Evolutionary conservation across 495 filamentous ascomycete genomes (phyloP), one percentile per base, ranked within the genome.

Genomic region (Podospora appendiculata): DNA sequence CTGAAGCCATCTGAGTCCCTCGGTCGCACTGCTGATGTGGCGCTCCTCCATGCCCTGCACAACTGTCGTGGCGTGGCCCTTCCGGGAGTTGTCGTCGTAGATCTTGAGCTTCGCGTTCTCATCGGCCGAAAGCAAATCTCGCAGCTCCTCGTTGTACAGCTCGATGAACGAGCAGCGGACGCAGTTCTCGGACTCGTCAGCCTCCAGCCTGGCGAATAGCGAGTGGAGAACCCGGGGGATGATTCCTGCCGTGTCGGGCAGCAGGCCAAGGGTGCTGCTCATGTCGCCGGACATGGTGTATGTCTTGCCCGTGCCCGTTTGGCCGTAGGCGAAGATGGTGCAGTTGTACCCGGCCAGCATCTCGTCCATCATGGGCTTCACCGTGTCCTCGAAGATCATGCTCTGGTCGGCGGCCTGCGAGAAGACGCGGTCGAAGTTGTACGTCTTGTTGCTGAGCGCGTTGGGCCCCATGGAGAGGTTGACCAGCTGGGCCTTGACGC

Each of bases 281-380:
- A 98, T 96, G 62, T 98, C 91, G 35, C 93, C 93, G 4, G 94
- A 95, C 93, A 98, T 98, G 3, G 93, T 98, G 66, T 98, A 98
- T 33, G 93, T 98, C 69, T 98, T 98, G 49, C 93, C 93, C 0
- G 93, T 98, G 32, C 93, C 93, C 0, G 93, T 98, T 61, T 98
- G 93, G 8, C 93, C 93, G 65, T 98, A 98, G 44, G 93, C 93
- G 63, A 98, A 98, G 51, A 98, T 95, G 8, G 93, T 98, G 66
- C 93, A 98, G 65, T 98, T 98, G 70, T 87, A 97, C n/a, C 93
- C 93, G 25, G 81, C 77, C 18, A 98, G 79, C 81, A 97, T 96
- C 90, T 98, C 91, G 55, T 95, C 89, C 45, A 98, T 56, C 41
- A 97, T 88, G 0, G 93, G 93, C 41, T 82, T 81, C 0, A 96